Base-by-base conservation (phyloP, 2,329 filamentous ascomycete species). In the Scleromitrula shiraiana region DNA sequence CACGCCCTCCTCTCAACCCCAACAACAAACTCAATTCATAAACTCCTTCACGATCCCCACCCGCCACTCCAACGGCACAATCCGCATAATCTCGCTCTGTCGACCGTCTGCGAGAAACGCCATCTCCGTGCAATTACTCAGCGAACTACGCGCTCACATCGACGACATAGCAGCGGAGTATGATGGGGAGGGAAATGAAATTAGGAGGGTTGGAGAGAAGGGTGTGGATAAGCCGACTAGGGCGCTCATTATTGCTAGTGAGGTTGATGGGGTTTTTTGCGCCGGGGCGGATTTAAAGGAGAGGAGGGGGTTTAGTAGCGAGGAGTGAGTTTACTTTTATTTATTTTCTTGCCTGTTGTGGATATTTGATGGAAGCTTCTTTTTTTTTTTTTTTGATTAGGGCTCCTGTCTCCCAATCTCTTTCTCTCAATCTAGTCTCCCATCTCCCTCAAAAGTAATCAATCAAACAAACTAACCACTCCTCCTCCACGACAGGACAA, bases 261-360 rank as follows among this genome's bases (percentile, higher is more conserved):
- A 88, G 33, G 77, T 88, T n/a, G 88, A 96, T 58, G 74, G 79
- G 20, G 85, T 82, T 59, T 98, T 98, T 67, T 98, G 93, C 67
- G 88, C 93, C 0, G 93, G 93, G 30, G 93, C 93, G 4, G 93
- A 98, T 64, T 69, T 98, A 60, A 97, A 96, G 65, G 91, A 96
- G 72, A 74, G 91, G 23, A 76, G 77, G 50, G 78, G 75, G 4
- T 93, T 96, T 67, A 83, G 79, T 1, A 76, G 74, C 52, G 78
- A 88, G 59, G 85, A 96, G 89, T 95, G 51, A 14, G 50, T 48
- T 26, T 46, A 33, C 22, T 15, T 42, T 7, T 20, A 14, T 41
- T 10, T 32, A 30, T 45, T n/a, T 5, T 32, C 20, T 4, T 36
- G 35, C 19, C 26, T 32, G 24, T 9, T n/a, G n/a, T n/a, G n/a